Evolutionary conservation across 2,329 filamentous ascomycete species (phyloP), one percentile per base, ranked within the genome.

Genomic region (Aspergillus sp.): DNA sequence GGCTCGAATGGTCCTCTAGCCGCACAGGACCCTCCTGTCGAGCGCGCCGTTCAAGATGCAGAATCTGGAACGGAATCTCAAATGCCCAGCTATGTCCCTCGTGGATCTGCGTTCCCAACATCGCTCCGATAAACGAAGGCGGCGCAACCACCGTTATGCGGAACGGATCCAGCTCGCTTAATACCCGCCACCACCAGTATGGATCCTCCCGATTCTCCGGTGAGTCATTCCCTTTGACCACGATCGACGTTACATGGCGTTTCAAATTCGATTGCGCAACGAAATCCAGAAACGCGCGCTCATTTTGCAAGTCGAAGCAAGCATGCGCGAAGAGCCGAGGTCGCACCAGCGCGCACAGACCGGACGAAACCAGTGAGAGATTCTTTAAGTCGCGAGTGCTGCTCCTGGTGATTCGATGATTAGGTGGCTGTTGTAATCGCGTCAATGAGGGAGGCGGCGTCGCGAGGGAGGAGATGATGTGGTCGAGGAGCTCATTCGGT

Each of bases 61-160:
- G 62, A 37, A 84, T 74, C 55, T 88, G 84, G 46, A 79, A 77
- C 5, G 76, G 75, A 52, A 81, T 80, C 47, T 81, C 74, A 56
- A 86, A 87, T 20, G 77, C 77, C 82, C 82, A 85, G 4, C 72
- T 71, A 58, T 85, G 80, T 7, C 73, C 72, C 35, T 80, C 70
- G 44, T 79, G 75, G 23, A 86, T 70, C 49, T 72, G 73, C 4
- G 77, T 77, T 15, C 79, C 78, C 4, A 85, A 67, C 43, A 88
- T 69, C 0, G 75, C 75, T 1, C 83, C 81, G 6, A 90, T 71
- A 15, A 81, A 78, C 3, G 76, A 71, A 0, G 84, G 82, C 5
- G 83, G 79, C 0, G 83, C 83, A 42, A 83, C 64, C 46, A 85
- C 67, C 6, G 78, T 79, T 49, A 85, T 62, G 41, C 74, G 69